Evolutionary conservation across 495 filamentous ascomycete species (phyloP), one percentile per base, ranked within the genome.

Genomic region (Penicillium samsonianum): DNA sequence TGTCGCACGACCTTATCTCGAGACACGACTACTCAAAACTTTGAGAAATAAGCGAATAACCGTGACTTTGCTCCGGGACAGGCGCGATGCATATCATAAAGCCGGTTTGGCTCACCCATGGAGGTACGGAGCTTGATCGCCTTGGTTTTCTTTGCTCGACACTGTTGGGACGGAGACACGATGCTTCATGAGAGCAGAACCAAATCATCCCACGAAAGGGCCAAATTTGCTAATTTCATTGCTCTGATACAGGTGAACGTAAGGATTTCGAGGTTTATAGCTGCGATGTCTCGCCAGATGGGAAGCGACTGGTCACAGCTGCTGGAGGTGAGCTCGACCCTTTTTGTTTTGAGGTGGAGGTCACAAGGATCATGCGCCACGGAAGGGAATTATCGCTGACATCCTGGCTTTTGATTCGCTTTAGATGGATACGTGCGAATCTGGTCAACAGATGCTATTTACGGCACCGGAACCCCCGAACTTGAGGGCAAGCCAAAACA

Each of bases 261-360:
- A 96, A 96, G 65, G 91, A 96, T 65, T 94, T 94, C 72, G 95
- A 98, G 73, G 91, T 96, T 58, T 99, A 96, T 75, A 95, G 90
- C 67, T 96, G 93, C 73, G 90, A 98, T 79, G 85, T 98, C 55
- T 98, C 93, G 14, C 92, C 94, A 7, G 95, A 98, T 77, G 92
- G 92, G 62, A 86, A 82, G 60, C 83, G 94, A 57, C 80, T 99
- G 51, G 94, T 92, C 30, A 97, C 95, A 8, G 94, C 91, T 58
- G 92, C 90, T 65, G 92, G 92, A 86, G 90, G 90, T 93, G 69
- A 70, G 82, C 70, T 30, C 16, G 28, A 42, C 48, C 46, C 9
- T 38, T 44, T 35, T 44, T 40, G 41, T 20, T 35, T 30, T 16
- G 20, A 20, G 30, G 20, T 23, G 19, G 10, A 45, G 30, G 41